Percentiles rank a stretch among this genome's conserved stretches.
phyloP scores from a whole-genome alignment of 2,329 filamentous ascomycete genomes.

The Cytospora piceae region DNA sequence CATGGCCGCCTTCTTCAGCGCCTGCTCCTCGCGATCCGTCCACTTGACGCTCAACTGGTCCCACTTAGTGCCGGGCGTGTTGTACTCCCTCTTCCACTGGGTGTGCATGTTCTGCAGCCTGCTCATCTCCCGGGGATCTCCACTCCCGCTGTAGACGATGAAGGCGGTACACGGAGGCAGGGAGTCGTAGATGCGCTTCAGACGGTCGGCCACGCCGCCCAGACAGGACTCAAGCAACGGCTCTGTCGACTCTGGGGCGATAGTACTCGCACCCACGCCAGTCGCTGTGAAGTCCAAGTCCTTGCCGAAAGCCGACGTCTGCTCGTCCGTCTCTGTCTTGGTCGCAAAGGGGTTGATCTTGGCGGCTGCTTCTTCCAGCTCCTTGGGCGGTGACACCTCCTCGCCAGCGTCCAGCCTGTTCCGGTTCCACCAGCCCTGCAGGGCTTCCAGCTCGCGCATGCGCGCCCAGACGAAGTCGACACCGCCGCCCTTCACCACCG shows the following conservation, averaged over 20 bases:
- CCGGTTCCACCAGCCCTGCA: slow-evolving; percentile 70
- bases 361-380: slow-evolving; percentile 33
- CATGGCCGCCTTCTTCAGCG: slow-evolving; percentile 59
- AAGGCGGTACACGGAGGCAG: slow-evolving; percentile 69
- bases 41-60: slow-evolving; percentile 68
- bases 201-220: slow-evolving; percentile 49
- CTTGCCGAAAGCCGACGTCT: slow-evolving; percentile 24
- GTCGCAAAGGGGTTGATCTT: slow-evolving; percentile 27
- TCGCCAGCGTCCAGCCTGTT: slow-evolving; percentile 48
- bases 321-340: slow-evolving; percentile 8
- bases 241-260: not conserved
- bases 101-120: slow-evolving; percentile 62
- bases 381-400: slow-evolving; percentile 36
- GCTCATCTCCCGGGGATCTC: slow-evolving; percentile 69
- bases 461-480: slow-evolving; percentile 71
- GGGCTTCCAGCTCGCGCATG: slow-evolving; percentile 66
- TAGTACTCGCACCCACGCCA: slow-evolving; percentile 2
- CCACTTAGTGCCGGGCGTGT: slow-evolving; percentile 66
- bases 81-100: slow-evolving; percentile 67
- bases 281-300: slow-evolving; percentile 28
- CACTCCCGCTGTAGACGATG: slow-evolving; percentile 67
- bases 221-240: slow-evolving; percentile 52
- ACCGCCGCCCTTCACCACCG: slow-evolving; percentile 60
- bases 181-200: slow-evolving; percentile 58
- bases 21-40: slow-evolving; percentile 69